Percentiles rank a stretch among this genome's conserved stretches.
Conservation (phyloP, 2,329 filamentous ascomycete genomes). For the Aspergillus sp. region DNA sequence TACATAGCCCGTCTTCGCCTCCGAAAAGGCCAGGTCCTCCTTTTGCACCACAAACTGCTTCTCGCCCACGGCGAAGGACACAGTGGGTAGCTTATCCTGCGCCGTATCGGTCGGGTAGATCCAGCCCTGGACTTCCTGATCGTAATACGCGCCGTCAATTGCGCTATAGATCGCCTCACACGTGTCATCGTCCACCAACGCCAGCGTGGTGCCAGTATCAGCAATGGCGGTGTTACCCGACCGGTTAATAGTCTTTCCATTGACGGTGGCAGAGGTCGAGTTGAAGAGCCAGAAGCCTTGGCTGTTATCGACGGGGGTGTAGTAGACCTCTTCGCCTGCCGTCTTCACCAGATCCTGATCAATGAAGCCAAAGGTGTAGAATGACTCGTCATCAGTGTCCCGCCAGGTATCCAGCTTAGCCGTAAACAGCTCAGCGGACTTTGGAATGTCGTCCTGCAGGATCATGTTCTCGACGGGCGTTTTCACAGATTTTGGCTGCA, state of each 20-base stretch:
- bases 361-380: conserved; percentile 75
- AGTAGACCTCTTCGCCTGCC: conserved; percentile 58
- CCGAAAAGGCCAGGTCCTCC: conserved; percentile 63
- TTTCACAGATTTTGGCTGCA: conserved; percentile 54
- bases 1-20: conserved; percentile 56
- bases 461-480: conserved; percentile 74
- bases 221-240: conserved; percentile 66
- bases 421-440: conserved; percentile 62
- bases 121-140: conserved; percentile 62
- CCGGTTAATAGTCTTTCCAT: conserved; percentile 55
- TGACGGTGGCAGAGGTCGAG: conserved; percentile 60
- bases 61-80: conserved; percentile 66
- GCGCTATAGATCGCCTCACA: conserved; percentile 64
- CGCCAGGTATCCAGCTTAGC: conserved; percentile 62
- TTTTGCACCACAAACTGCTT: conserved; percentile 63
- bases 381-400: conserved; percentile 56
- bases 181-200: conserved; percentile 63
- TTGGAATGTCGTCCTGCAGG: conserved; percentile 55
- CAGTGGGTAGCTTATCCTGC: conserved; percentile 57
- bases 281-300: conserved; percentile 70
- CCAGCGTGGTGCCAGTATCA: conserved; percentile 71
- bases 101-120: conserved; percentile 60
- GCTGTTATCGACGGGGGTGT: conserved; percentile 63
- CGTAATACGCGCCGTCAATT: conserved; percentile 63
- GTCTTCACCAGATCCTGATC: conserved; percentile 62